Base-by-base conservation (phyloP, 257 asterid genomes). In the Penstemon barbatus region DNA sequence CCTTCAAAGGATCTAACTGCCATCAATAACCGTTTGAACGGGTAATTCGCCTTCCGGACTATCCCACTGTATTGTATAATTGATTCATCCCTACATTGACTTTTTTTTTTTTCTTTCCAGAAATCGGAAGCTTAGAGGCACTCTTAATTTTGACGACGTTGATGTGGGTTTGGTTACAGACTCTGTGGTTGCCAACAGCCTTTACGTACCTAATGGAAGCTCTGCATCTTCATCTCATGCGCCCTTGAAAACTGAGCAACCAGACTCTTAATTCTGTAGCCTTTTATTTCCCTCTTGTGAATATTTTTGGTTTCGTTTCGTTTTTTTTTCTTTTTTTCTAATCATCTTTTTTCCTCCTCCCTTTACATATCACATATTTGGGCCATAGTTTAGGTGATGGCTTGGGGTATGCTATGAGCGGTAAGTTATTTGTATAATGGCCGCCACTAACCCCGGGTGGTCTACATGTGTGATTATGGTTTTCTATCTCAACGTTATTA, bases 1-100 rank as follows among this genome's bases (percentile, higher is more conserved):
- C 99, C 99, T 57, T 94, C 99, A 38, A 94, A 94, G 81, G 99
- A 94, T 77, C 77, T 94, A 60, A 87, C 88, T 0, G 92, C 87
- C 74, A 94, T 94, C 75, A 94, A 91, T 63, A 85, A 91, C 77
- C 95, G 92, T 55, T 71, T 94, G 84, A 94, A 91, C 18, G 91
- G 97, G 97, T 91, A 83, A 6, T 66, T 71, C n/a, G 6, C 52
- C 15, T 8, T 33, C 53, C 71, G 42, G 4, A n/a, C 61, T 66
- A 57, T 49, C 9, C 42, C 39, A 7, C 39, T 65, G 43, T 53
- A 9, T 2, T 5, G 71, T 58, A 46, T 13, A 66, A 33, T 36
- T 33, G 15, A 49, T 60, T 37, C 37, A 51, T 15, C 38, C 68
- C 61, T 33, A 49, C 25, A 7, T 8, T 42, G 8, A 53, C 15